Conservation (phyloP, 371 early-diverging fungal genomes). For the Mortierella sp. region DNA sequence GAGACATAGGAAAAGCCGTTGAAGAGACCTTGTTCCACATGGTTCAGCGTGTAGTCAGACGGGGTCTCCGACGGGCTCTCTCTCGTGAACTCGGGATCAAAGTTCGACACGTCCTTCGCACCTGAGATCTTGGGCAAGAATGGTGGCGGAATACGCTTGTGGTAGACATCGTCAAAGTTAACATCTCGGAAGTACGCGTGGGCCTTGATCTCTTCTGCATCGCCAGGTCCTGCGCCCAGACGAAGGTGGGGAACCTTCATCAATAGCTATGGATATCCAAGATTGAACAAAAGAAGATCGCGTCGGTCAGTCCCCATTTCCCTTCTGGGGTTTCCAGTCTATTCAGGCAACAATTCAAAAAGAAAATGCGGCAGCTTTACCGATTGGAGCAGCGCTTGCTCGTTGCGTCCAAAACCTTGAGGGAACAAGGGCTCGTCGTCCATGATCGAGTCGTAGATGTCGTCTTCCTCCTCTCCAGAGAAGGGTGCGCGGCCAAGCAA, state of each 20-base stretch:
- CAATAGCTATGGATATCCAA: constrained; percentile 43
- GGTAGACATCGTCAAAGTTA: constrained; percentile 80
- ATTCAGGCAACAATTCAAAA: background rate
- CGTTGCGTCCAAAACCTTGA: constrained; percentile 60
- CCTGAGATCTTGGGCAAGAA: constrained; percentile 62
- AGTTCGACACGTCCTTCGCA: constrained; percentile 68
- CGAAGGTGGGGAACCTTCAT: constrained; percentile 64
- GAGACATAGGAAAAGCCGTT: constrained; percentile 49
- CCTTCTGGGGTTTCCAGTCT: too few species aligned
- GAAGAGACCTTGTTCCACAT: constrained; percentile 47
- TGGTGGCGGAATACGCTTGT: constrained; percentile 71
- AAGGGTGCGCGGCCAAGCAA: constrained; percentile 83
- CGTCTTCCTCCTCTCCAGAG: constrained; percentile 68
- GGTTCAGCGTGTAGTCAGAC: constrained; percentile 45
- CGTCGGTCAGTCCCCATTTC: background rate
- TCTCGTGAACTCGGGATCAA: constrained; percentile 69
- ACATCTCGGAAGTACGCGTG: constrained; percentile 77
- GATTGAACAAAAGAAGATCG: too few species aligned
- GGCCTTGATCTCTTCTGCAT: constrained; percentile 70
- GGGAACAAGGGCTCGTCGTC: constrained; percentile 69
- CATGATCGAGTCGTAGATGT: constrained; percentile 74
- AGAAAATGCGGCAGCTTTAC: constrained; percentile 28
- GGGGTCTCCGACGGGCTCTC: constrained; percentile 51
- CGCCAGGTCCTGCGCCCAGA: constrained; percentile 66
- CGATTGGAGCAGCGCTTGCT: constrained; percentile 63